Evolutionary conservation across 1,284 basidiomycete species (phyloP), one percentile per base, ranked within the genome.

Genomic region (Dichomitus squalens): DNA sequence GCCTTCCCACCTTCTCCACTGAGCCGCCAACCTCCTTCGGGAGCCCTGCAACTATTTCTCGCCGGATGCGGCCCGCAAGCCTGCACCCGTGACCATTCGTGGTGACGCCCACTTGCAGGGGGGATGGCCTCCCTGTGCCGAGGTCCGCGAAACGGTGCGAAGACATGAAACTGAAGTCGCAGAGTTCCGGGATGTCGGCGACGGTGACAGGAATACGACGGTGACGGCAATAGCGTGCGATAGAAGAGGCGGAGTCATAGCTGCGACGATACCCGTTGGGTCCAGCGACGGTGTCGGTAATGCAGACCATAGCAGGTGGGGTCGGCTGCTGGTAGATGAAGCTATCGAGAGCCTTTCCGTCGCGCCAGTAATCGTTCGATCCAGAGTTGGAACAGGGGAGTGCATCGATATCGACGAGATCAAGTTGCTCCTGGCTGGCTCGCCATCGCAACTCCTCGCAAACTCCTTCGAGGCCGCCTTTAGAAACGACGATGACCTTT

Each of bases 81-180:
- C 96, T 79, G 68, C 96, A 98, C 1, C 96, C 96, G 58, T 90
- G 84, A 0, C 95, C 94, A 65, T 97, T 98, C 1, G 96, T 96
- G 0, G 94, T 93, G 1, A 98, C 84, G 0, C 91, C 93, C 11
- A 99, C 75, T 68, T 98, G 95, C 0, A 98, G 77, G 2, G 90
- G 76, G 0, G 84, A 85, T 5, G 82, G 76, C 55, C 68, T 67
- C 5, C 78, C 78, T 1, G 75, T 76, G n/a, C 70, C 66, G 7
- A 76, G 63, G 59, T 82, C 77, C 3, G 81, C 71, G 67, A 98
- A 95, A 4, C 96, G 90, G 69, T 98, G 93, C 0, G 88, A 86
- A 0, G 95, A 86, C 0, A 92, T 85, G 75, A 98, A 96, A 0
- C 90, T 88, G 70, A 93, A 98, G 69, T 97, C 94, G 72, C 93